Evolutionary conservation across 2,329 filamentous ascomycete genomes (phyloP), one percentile per base, ranked within the genome.

Genomic region (Claviceps maximensis): DNA sequence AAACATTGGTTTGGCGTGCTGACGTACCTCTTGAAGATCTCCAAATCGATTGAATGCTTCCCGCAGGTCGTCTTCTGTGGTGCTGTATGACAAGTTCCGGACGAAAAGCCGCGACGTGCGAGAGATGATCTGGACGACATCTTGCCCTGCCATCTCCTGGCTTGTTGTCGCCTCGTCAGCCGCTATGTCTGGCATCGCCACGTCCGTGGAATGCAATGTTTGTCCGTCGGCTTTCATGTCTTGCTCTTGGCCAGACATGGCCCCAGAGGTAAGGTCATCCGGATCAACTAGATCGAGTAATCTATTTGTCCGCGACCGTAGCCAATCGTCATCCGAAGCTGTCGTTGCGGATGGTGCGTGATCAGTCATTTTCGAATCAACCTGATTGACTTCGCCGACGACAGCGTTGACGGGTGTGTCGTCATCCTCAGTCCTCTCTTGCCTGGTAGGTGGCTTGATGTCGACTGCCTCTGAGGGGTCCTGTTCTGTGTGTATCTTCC

Each of bases 291-390:
- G 74, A 65, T 91, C 93, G 50, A 96, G 75, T 49, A 95, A 73
- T 61, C 91, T 80, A 69, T 84, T 96, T 15, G 90, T 97, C 60
- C 87, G 82, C 57, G 87, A 91, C 54, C 91, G 83, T 60, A 96
- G 75, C 93, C 93, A 98, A 68, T 97, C 90, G 56, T 84, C 82
- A 69, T 96, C 89, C 23, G 85, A 84, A 3, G 83, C 74, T 50
- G 73, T 71, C 59, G 64, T 53, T 59, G 61, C 54, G 56, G 60
- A 58, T 45, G 62, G 57, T 50, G 63, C 59, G 53, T 59, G 57
- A 50, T 62, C 59, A 51, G 57, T 54, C 50, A 57, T 56, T 53
- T 62, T 59, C 53, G 56, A 51, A 52, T 57, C 55, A 54, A 57
- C 51, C 49, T 52, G 54, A 51, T 56, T 58, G 53, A 57, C 49